These are phyloP conservation scores for Irpex sp. DNA, from an alignment of 1,284 basidiomycete species.

Conservation along the genomic window DNA sequence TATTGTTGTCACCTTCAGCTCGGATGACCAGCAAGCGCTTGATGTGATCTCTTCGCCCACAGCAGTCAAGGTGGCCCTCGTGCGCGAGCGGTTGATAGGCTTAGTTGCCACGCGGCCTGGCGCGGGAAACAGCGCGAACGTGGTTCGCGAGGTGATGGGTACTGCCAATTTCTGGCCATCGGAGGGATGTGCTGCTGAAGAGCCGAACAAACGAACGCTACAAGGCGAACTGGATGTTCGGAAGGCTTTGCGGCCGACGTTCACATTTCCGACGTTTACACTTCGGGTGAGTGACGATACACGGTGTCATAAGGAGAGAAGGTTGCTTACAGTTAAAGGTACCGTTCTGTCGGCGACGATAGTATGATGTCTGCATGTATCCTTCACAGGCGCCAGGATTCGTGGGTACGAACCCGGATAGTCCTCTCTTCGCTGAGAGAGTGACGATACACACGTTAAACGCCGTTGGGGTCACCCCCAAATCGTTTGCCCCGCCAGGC, in stretches of 20 bases:
- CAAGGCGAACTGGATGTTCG: constrained; percentile 51
- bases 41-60: constrained; percentile 42
- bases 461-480: constrained; percentile 35
- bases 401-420: constrained; percentile 22
- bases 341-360: neutral
- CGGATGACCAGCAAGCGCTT: constrained; percentile 43
- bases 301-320: constrained; percentile 1
- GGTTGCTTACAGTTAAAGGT: neutral
- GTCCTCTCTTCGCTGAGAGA: constrained; percentile 36
- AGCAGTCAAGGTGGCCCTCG: constrained; percentile 29
- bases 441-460: constrained; percentile 42
- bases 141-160: constrained; percentile 39
- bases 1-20: constrained; percentile 39
- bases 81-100: constrained; percentile 40
- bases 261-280: constrained; percentile 49
- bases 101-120: constrained; percentile 38
- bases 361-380: constrained; percentile 49
- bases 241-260: constrained; percentile 44
- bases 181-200: constrained; percentile 24
- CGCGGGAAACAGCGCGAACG: constrained; percentile 41
- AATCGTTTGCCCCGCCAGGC: constrained; percentile 52
- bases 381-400: constrained; percentile 46
- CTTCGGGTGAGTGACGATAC: constrained; percentile 37
- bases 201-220: constrained; percentile 32
- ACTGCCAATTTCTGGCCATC: constrained; percentile 48